Percentiles rank a stretch among this genome's conserved stretches.
These are phyloP conservation scores for Parastagonospora nodorum DNA, from an alignment of 2,329 filamentous ascomycete genomes.

Conservation along the genomic window DNA sequence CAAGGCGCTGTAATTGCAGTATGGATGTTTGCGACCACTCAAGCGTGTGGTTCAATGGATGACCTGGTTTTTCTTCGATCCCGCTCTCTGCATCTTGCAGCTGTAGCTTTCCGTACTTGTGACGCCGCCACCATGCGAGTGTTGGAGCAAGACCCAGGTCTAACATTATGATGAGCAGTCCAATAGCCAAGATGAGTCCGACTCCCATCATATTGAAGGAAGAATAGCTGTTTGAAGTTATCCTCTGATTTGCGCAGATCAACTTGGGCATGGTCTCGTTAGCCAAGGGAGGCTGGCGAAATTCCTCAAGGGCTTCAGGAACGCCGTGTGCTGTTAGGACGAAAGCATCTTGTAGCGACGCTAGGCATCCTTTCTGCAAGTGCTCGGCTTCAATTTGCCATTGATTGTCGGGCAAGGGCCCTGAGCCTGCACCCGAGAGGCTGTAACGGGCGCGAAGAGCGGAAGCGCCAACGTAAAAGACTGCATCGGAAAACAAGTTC, in stretches of 20 bases:
- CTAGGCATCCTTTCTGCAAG: slow-evolving; percentile 36
- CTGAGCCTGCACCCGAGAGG: slow-evolving; percentile 16
- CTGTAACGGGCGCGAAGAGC: slow-evolving; percentile 14
- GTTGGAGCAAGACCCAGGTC: slow-evolving; percentile 11
- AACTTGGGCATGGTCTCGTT: slow-evolving; percentile 10
- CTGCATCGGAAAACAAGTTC: slow-evolving; percentile 7
- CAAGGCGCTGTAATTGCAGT: slow-evolving; percentile 27
- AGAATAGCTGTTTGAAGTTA: slow-evolving; percentile 20
- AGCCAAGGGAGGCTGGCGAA: slow-evolving; percentile 6
- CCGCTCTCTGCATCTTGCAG: background rate
- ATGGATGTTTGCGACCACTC: slow-evolving; percentile 19
- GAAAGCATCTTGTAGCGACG: slow-evolving; percentile 30
- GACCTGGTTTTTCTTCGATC: slow-evolving; percentile 1
- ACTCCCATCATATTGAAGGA: slow-evolving; percentile 29
- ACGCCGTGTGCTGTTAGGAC: slow-evolving; percentile 19
- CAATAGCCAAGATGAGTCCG: slow-evolving; percentile 16
- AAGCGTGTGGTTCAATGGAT: slow-evolving; percentile 7
- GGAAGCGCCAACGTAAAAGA: slow-evolving; percentile 11
- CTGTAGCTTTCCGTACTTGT: slow-evolving; percentile 3
- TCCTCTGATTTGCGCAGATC: slow-evolving; percentile 28
- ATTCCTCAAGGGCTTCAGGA: slow-evolving; percentile 1
- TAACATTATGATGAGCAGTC: slow-evolving; percentile 22
- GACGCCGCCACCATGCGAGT: slow-evolving; percentile 7
- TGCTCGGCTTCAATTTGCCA: slow-evolving; percentile 43
- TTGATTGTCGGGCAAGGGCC: slow-evolving; percentile 35